phyloP scores from a whole-genome alignment of 768 basidiomycete species.

The Mycena vulgaris region DNA sequence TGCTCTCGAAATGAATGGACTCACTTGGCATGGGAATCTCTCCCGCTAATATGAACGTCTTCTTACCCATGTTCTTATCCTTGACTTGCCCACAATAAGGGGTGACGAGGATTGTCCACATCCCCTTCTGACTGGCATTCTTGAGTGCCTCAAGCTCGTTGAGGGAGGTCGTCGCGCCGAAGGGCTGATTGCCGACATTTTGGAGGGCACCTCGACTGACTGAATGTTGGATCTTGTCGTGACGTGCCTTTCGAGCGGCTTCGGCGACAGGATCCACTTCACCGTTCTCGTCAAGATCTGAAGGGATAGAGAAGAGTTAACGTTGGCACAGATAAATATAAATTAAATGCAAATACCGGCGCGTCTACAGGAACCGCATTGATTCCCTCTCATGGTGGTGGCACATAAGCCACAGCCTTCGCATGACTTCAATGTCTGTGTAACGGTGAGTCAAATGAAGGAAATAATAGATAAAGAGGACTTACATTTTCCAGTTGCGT shows the following conservation, averaged over 20 bases:
- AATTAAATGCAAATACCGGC: neutral
- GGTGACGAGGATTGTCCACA: neutral
- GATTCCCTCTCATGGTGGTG: neutral
- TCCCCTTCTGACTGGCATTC: neutral
- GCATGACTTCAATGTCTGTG: slow-evolving; percentile 2
- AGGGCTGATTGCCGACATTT: neutral
- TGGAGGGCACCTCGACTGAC: neutral
- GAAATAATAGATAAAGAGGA: neutral
- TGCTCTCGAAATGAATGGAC: neutral
- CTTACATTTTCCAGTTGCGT: neutral
- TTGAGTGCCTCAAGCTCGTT: neutral
- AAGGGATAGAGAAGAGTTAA: neutral
- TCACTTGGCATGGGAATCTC: neutral
- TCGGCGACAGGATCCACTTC: neutral
- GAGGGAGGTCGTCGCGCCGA: neutral
- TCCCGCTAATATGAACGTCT: neutral
- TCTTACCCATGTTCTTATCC: slow-evolving; percentile 10
- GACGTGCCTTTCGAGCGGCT: neutral
- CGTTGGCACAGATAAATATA: no score
- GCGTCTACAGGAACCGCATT: neutral
- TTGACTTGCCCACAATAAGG: neutral
- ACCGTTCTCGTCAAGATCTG: neutral
- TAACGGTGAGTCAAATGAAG: no score
- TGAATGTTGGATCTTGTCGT: neutral
- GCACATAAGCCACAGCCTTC: neutral